These are phyloP conservation scores for Colletotrichum neosansevieriae DNA, from an alignment of 2,329 filamentous ascomycete genomes.

Conservation along the genomic window DNA sequence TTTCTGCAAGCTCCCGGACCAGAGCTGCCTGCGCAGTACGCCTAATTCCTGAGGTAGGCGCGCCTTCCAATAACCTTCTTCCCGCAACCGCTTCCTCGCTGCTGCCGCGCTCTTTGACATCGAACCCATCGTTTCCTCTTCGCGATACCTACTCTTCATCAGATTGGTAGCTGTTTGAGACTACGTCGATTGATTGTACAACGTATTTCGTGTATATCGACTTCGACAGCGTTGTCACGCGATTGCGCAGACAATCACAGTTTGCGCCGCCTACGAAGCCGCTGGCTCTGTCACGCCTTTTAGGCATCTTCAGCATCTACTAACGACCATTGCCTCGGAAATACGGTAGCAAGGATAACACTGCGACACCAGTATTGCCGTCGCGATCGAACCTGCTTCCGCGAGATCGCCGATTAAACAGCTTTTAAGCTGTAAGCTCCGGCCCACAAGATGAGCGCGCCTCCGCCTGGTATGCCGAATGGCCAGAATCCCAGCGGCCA, in stretches of 20 bases:
- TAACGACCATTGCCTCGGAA: too few species aligned
- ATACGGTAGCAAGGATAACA: too few species aligned
- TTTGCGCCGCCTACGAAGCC: constrained; percentile 12
- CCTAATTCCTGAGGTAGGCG: constrained; percentile 17
- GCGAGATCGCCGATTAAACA: neutral
- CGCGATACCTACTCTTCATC: constrained; percentile 5
- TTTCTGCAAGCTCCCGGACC: constrained; percentile 34
- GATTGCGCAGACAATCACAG: too few species aligned
- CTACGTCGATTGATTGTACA: neutral
- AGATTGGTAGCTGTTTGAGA: neutral
- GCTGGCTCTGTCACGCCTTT: neutral
- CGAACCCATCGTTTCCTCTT: constrained; percentile 2
- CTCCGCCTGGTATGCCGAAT: constrained; percentile 50
- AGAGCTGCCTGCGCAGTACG: constrained; percentile 25
- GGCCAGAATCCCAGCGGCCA: constrained; percentile 49
- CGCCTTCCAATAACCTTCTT: constrained; percentile 29
- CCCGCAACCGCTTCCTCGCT: constrained; percentile 12
- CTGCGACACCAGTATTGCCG: too few species aligned
- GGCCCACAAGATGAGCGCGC: constrained; percentile 57
- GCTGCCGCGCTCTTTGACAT: constrained; percentile 25
- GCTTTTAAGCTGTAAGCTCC: neutral
- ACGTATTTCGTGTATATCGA: neutral
- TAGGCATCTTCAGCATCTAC: too few species aligned
- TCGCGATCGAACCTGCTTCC: too few species aligned
- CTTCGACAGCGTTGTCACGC: too few species aligned